A percentile compares a stretch with the other conserved stretches of the same genome.
These are phyloP conservation scores for Saccharomycopsis hybrid DNA, from an alignment of 1,139 yeast species.

Conservation along the genomic window DNA sequence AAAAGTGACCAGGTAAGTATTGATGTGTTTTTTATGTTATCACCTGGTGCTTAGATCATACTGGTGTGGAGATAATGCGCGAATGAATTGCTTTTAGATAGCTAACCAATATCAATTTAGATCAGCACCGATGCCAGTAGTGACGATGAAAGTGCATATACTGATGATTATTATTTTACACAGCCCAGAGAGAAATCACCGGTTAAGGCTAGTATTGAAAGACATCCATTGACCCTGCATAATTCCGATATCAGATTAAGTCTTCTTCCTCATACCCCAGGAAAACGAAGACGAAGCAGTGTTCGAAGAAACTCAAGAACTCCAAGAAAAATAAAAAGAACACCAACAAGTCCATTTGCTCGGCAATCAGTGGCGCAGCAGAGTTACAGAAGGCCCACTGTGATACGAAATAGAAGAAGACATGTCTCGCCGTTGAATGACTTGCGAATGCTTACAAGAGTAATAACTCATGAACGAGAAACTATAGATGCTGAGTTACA, in stretches of 20 bases:
- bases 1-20: too few relatives aligned
- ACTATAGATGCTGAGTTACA: constrained; percentile 7
- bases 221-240: neutral
- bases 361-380: constrained; percentile 10
- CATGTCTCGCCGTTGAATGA: constrained; percentile 15
- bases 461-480: constrained; percentile 12
- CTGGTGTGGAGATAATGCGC: too few relatives aligned
- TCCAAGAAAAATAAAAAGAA: constrained; percentile 7
- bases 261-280: constrained; percentile 3
- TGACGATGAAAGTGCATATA: too few relatives aligned
- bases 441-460: constrained; percentile 12
- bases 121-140: too few relatives aligned
- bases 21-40: too few relatives aligned
- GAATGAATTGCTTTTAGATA: too few relatives aligned
- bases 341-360: constrained; percentile 12
- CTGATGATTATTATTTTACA: neutral
- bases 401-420: neutral
- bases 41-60: too few relatives aligned
- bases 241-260: neutral
- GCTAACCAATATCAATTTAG: too few relatives aligned
- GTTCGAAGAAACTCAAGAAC: neutral
- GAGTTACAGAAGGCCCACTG: neutral
- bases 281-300: constrained; percentile 1
- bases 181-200: neutral
- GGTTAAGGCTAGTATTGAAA: constrained; percentile 7